Base-by-base conservation (phyloP, 164 flowering plant genomes). In the Aristolochia fimbriata region DNA sequence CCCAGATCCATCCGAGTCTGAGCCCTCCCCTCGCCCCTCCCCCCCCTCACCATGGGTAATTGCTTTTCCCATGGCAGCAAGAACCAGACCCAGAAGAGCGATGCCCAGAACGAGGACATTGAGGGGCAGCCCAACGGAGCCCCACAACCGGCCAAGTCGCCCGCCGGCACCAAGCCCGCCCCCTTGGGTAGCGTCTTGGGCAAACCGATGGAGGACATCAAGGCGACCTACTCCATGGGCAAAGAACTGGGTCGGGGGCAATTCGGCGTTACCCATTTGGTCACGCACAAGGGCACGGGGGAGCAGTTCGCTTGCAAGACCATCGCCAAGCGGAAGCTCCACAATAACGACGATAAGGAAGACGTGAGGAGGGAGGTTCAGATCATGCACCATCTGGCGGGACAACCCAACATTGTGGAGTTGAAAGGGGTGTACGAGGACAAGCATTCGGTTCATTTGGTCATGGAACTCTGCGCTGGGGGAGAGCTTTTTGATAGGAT, bases 401-500 rank as follows among this genome's bases (percentile, higher is more conserved):
- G 75, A 9, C 75, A 74, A 55, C 66, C 70, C 6, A 74, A 57
- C 53, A 68, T 74, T 5, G 73, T 74, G n/a, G 71, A 71, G 23
- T 63, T 74, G 31, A 55, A 25, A 16, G 78, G 73, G 37, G 73
- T 70, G 16, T 71, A 58, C 51, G 78, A 74, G 70, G 78, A 71
- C 50, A 60, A 60, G 70, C 73, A 19, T 47, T 71, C 70, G 4
- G 78, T 74, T 22, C 68, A 71, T 55, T 64, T 74, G 48, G 75
- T 74, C 15, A 74, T 74, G 78, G 78, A 71, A 49, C 64, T 74
- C 53, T 74, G 78, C 31, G 68, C 72, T 0, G 78, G 78, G 2
- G 78, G 78, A 30, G 78, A 74, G 62, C 70, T 74, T 16, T 74
- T 74, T 57, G 78, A 74, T 31, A 50, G 78, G 56, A 74, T 74